phyloP scores from a whole-genome alignment of 2,329 filamentous ascomycete species.

The Bisporella sp. region DNA sequence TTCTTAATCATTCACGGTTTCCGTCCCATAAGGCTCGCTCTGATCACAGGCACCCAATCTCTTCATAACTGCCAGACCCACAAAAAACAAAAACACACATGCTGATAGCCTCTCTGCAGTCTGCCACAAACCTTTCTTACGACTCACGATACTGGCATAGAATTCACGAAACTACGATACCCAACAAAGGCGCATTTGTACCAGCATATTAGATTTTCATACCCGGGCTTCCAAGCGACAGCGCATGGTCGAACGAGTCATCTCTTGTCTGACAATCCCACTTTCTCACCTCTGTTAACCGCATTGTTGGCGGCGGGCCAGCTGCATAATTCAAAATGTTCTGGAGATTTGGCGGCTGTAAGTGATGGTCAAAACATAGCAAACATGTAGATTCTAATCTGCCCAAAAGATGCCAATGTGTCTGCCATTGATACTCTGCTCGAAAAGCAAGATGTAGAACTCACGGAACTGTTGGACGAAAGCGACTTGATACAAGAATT shows the following conservation, averaged over 20 bases:
- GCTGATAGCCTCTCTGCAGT: conserved; percentile 10
- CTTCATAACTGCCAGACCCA: neutral
- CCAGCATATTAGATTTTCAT: neutral
- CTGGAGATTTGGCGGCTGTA: conserved; percentile 92
- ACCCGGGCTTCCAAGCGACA: neutral
- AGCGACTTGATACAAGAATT: conserved; percentile 94
- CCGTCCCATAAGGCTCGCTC: no score
- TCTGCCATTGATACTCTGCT: conserved; percentile 95
- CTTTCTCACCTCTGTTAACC: conserved; percentile 14
- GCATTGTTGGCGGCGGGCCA: conserved; percentile 21
- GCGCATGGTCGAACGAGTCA: conserved; percentile 5
- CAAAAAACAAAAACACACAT: conserved; percentile 2
- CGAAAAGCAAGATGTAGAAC: conserved; percentile 87
- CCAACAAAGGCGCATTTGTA: neutral
- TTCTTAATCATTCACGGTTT: no score
- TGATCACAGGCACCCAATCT: neutral
- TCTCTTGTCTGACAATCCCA: conserved; percentile 13
- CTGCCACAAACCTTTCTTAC: conserved; percentile 11
- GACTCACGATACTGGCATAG: conserved; percentile 17
- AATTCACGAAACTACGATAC: conserved; percentile 6
- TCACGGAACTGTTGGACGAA: conserved; percentile 95
- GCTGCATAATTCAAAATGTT: conserved; percentile 68
- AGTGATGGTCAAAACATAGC: neutral
- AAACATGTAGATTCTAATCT: neutral
- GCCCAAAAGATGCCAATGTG: conserved; percentile 70